phyloP scores from a whole-genome alignment of 306 rosid genomes.

The Prunus mume region DNA sequence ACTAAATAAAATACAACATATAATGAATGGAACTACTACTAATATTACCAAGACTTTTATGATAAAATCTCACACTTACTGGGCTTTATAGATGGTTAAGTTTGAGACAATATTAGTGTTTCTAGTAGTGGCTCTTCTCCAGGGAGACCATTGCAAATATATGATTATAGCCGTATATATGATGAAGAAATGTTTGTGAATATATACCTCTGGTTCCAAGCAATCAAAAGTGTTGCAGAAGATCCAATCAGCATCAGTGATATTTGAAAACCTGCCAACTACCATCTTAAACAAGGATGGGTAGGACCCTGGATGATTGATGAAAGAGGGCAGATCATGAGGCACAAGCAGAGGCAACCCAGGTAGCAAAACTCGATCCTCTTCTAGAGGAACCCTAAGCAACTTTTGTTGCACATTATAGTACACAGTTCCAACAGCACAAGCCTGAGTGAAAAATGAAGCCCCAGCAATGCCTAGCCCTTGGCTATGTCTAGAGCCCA shows the following conservation, averaged over 20 bases:
- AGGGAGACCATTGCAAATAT: too few relatives aligned
- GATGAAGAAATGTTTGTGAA: background rate
- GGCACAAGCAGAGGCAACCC: constrained; percentile 17
- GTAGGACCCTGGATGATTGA: background rate
- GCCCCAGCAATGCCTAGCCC: constrained; percentile 18
- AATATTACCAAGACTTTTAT: too few relatives aligned
- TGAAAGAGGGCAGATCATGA: constrained; percentile 27
- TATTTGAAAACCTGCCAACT: constrained; percentile 8
- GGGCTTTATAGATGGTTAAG: too few relatives aligned
- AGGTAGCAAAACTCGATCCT: background rate
- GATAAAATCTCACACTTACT: too few relatives aligned
- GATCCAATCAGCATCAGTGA: constrained; percentile 17
- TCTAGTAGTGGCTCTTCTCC: too few relatives aligned
- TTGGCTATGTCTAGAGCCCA: constrained; percentile 28
- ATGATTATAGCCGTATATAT: background rate
- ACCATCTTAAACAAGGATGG: background rate
- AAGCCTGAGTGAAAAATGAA: constrained; percentile 30
- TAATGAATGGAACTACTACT: too few relatives aligned
- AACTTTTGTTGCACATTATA: background rate
- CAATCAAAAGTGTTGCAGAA: constrained; percentile 22
- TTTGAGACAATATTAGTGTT: too few relatives aligned
- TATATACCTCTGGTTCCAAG: constrained; percentile 20
- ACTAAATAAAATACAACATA: too few relatives aligned
- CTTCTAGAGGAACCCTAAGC: background rate
- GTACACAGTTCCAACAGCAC: constrained; percentile 19